These are phyloP conservation scores for Aspergillus neotritici DNA, from an alignment of 2,329 filamentous ascomycete species.

Conservation along the genomic window DNA sequence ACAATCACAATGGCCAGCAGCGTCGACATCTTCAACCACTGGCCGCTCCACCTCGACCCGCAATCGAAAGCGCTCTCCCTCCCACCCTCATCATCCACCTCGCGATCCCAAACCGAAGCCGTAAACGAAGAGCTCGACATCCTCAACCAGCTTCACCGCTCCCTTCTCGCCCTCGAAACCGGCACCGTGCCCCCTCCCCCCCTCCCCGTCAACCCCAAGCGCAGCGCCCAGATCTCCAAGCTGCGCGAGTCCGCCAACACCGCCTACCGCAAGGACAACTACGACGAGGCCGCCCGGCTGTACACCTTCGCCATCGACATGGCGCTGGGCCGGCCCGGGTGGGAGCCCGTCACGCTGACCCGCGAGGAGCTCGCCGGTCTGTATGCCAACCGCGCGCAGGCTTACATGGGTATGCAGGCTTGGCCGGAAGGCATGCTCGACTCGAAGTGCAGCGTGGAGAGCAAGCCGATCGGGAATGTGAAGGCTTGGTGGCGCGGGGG, in stretches of 20 bases:
- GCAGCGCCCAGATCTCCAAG: constrained; percentile 79
- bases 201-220: constrained; percentile 87
- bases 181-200: constrained; percentile 75
- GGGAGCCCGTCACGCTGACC: constrained; percentile 81
- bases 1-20: constrained; percentile 22
- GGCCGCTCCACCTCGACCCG: constrained; percentile 78
- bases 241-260: constrained; percentile 82
- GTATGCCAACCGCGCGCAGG: constrained; percentile 84
- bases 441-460: constrained; percentile 81
- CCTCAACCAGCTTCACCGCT: constrained; percentile 73
- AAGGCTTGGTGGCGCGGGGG: constrained; percentile 94
- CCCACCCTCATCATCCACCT: constrained; percentile 42
- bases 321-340: constrained; percentile 72
- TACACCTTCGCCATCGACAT: constrained; percentile 87
- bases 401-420: constrained; percentile 71
- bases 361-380: constrained; percentile 76
- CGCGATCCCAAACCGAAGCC: constrained; percentile 43
- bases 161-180: constrained; percentile 59
- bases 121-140: constrained; percentile 62
- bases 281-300: constrained; percentile 69
- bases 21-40: constrained; percentile 61
- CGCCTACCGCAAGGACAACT: constrained; percentile 71
- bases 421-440: constrained; percentile 88
- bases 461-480: constrained; percentile 77
- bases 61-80: constrained; percentile 67